These are phyloP conservation scores for Phanerochaete carnosa DNA, from an alignment of 768 basidiomycete genomes.

Conservation along the genomic window DNA sequence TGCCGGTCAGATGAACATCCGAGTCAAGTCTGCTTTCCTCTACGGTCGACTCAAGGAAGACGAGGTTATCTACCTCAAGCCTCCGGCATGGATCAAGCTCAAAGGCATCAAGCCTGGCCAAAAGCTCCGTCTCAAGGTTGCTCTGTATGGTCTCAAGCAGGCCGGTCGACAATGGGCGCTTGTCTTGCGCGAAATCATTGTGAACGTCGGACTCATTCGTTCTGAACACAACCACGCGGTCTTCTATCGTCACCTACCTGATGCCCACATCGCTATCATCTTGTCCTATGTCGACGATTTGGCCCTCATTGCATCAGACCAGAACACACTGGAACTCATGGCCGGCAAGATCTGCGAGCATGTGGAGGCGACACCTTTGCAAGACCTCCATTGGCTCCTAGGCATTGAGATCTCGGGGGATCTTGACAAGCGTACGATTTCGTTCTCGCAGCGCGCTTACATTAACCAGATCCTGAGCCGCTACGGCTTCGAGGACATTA, in stretches of 20 bases:
- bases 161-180: conserved; percentile 10
- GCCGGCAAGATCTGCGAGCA: not conserved
- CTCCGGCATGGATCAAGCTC: conserved; percentile 1
- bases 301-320: not conserved
- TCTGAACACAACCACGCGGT: conserved; percentile 8
- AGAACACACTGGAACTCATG: not conserved
- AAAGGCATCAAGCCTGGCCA: conserved; percentile 1
- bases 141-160: conserved; percentile 10
- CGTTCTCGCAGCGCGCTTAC: conserved; percentile 28
- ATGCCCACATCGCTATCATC: not conserved
- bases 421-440: conserved; percentile 19
- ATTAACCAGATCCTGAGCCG: conserved; percentile 26
- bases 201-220: not conserved
- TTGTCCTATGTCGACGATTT: conserved; percentile 6
- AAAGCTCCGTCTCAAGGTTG: not conserved
- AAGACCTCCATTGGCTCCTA: conserved; percentile 14
- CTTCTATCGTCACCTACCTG: not conserved
- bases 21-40: conserved; percentile 29
- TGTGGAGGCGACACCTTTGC: conserved; percentile 7
- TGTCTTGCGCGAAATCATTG: not conserved
- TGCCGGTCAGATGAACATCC: conserved; percentile 30
- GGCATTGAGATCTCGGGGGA: conserved; percentile 21
- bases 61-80: conserved; percentile 14
- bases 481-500: conserved; percentile 25
- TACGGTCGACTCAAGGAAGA: conserved; percentile 15